Evolutionary conservation across 768 basidiomycete genomes (phyloP).

Genomic region (Lactarius vividus): DNA sequence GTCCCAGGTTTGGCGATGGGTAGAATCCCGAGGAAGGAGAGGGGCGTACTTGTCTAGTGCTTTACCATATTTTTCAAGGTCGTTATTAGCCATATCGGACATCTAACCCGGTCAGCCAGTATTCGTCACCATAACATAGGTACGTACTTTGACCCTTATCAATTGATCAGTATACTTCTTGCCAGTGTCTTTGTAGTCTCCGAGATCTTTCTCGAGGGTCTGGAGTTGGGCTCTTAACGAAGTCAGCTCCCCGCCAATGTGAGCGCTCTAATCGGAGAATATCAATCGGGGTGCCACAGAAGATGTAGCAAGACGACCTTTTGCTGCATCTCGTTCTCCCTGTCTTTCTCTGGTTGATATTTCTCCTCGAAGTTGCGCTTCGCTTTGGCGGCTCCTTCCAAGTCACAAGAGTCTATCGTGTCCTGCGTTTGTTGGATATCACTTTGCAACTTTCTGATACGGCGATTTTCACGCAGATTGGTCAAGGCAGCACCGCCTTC

Average conservation of each 20-base stretch:
- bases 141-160: slow-evolving; percentile 84
- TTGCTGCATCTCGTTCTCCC: slow-evolving; percentile 68
- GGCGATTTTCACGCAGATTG: slow-evolving; percentile 80
- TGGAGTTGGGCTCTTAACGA: slow-evolving; percentile 66
- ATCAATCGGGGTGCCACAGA: slow-evolving; percentile 1
- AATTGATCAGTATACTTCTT: slow-evolving; percentile 87
- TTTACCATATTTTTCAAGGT: slow-evolving; percentile 96
- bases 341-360: slow-evolving; percentile 67
- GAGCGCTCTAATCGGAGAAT: slow-evolving; percentile 54
- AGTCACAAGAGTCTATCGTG: slow-evolving; percentile 72
- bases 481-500: slow-evolving; percentile 66
- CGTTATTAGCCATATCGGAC: slow-evolving; percentile 96
- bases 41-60: slow-evolving; percentile 86
- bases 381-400: slow-evolving; percentile 84
- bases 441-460: slow-evolving; percentile 62
- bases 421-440: slow-evolving; percentile 66
- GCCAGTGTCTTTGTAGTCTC: slow-evolving; percentile 84
- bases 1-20: slow-evolving; percentile 26
- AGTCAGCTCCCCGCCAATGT: slow-evolving; percentile 78
- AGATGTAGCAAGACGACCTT: slow-evolving; percentile 45
- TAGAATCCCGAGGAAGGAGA: background rate
- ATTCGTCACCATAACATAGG: background rate
- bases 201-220: slow-evolving; percentile 64
- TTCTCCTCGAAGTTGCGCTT: slow-evolving; percentile 81
- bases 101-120: slow-evolving; percentile 50